Conservation (phyloP, 495 filamentous ascomycete genomes). For the Podospora conica region DNA sequence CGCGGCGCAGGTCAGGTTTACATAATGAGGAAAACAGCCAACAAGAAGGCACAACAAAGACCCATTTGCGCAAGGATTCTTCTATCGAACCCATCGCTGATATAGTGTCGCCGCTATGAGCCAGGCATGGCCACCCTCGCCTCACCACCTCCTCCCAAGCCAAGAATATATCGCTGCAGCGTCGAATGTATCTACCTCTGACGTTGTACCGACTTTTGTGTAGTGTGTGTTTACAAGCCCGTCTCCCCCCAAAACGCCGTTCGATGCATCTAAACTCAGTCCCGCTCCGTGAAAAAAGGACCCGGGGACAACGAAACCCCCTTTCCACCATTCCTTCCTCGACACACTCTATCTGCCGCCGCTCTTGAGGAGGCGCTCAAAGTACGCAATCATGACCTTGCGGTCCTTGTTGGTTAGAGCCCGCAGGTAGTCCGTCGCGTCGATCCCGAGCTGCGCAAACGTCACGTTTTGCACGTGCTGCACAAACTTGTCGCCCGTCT, state of each 20-base stretch:
- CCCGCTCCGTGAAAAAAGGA: background rate
- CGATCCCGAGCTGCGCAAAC: conserved; percentile 43
- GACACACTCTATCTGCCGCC: background rate
- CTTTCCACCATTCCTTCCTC: background rate
- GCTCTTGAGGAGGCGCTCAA: conserved; percentile 39
- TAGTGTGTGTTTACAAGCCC: background rate
- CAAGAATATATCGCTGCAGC: background rate
- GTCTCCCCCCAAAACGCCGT: background rate
- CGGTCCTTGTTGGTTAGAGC: conserved; percentile 45
- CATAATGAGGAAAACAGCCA: background rate
- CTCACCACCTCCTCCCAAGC: background rate
- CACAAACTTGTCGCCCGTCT: conserved; percentile 61
- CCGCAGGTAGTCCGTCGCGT: conserved; percentile 44
- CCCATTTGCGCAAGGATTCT: background rate
- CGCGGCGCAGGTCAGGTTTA: background rate
- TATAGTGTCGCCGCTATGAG: background rate
- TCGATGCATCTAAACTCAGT: background rate
- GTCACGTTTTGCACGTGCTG: conserved; percentile 42
- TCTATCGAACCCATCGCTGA: background rate
- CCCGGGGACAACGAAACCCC: background rate
- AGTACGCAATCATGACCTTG: conserved; percentile 43
- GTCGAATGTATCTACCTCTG: background rate
- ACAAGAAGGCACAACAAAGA: no score
- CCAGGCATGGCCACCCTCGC: background rate
- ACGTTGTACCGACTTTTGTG: background rate